Evolutionary conservation across 345 rosid species (phyloP).

Genomic region (Sisymbrium irio): DNA sequence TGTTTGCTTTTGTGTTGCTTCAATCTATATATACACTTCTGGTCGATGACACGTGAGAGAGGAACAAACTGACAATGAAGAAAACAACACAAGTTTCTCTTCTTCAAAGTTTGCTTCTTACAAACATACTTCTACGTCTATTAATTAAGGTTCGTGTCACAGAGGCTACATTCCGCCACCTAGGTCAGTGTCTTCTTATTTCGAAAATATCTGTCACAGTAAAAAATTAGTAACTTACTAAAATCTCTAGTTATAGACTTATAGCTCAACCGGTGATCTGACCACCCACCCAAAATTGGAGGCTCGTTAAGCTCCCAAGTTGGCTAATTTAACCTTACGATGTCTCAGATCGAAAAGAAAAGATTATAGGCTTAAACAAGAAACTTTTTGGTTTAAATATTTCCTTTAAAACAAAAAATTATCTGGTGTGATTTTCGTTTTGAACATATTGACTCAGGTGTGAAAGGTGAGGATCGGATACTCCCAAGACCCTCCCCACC

Average conservation of each 20-base stretch:
- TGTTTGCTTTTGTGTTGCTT: background rate
- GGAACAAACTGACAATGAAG: constrained; percentile 8
- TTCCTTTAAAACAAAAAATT: too few species aligned
- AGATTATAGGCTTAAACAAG: too few species aligned
- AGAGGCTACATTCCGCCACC: background rate
- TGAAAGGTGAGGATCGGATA: background rate
- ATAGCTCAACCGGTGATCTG: too few species aligned
- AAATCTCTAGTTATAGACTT: too few species aligned
- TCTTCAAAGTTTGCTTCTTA: constrained; percentile 6
- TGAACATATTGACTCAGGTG: background rate
- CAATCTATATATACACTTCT: background rate
- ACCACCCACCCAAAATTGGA: too few species aligned
- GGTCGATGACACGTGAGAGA: background rate
- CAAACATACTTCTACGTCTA: background rate
- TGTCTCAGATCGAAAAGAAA: too few species aligned
- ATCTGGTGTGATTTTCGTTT: too few species aligned
- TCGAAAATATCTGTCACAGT: background rate
- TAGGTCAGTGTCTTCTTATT: background rate
- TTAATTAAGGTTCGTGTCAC: background rate
- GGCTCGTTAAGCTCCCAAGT: too few species aligned
- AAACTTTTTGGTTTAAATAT: too few species aligned
- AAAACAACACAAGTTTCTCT: background rate
- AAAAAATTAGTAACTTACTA: background rate
- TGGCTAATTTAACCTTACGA: too few species aligned
- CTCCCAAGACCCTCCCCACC: background rate